Conservation (phyloP, 768 basidiomycete species). For the Agaricus subrufescens region DNA sequence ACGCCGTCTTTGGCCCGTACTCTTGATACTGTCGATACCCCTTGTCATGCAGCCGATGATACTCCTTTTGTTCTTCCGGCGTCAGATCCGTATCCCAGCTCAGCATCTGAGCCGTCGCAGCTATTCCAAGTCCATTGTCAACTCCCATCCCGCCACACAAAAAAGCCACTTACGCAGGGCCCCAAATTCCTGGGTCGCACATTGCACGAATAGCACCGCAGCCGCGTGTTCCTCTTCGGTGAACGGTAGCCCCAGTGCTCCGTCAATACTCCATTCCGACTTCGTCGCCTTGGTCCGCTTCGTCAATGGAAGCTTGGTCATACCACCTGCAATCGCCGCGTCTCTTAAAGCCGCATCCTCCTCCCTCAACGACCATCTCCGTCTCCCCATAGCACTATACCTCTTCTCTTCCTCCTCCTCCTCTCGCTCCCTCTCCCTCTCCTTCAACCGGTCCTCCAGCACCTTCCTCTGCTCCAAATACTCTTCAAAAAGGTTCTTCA, state of each 20-base stretch:
- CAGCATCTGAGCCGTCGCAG: conserved; percentile 10
- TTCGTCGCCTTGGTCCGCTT: conserved; percentile 6
- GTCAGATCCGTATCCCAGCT: conserved; percentile 11
- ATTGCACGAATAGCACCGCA: conserved; percentile 10
- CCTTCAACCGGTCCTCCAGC: conserved; percentile 6
- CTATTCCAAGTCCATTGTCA: neutral
- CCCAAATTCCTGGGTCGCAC: conserved; percentile 10
- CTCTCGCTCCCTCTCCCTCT: conserved; percentile 4
- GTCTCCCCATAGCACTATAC: conserved; percentile 7
- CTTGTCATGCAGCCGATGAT: conserved; percentile 11
- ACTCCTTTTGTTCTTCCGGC: conserved; percentile 7
- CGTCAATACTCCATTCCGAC: conserved; percentile 6
- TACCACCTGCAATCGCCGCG: neutral
- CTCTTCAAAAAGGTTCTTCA: conserved; percentile 10
- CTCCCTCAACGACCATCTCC: conserved; percentile 7
- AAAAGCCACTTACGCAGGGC: conserved; percentile 5
- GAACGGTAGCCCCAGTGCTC: conserved; percentile 6
- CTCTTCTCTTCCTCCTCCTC: conserved; percentile 8
- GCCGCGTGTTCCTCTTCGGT: conserved; percentile 10
- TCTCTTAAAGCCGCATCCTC: conserved; percentile 1
- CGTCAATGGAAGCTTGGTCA: neutral
- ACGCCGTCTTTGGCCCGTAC: conserved; percentile 9
- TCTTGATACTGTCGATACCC: conserved; percentile 10
- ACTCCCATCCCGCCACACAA: neutral
- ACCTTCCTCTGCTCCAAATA: conserved; percentile 9